Evolutionary conservation across 1,284 basidiomycete genomes (phyloP), one percentile per base, ranked within the genome.

Genomic region (Peniophora sp.): DNA sequence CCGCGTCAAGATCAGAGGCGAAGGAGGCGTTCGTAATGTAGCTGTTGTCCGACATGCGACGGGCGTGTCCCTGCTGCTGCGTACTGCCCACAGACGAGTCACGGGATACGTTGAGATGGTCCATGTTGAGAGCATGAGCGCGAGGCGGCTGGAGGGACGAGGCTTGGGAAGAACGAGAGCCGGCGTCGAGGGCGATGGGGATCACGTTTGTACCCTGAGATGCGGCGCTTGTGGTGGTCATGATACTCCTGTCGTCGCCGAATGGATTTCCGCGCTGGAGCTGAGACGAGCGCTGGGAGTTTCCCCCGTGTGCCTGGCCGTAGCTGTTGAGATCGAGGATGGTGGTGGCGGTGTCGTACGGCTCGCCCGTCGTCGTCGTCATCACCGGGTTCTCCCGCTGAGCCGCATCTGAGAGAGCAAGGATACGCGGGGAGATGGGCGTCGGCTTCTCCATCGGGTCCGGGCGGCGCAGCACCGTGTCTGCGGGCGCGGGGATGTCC

Each of bases 171-270:
- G 24, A 18, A 37, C 54, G 57, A 54, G 58, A 54, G 47, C 55
- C n/a, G 57, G 59, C 36, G 65, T 57, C 37, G 48, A 90, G 73
- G 3, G 86, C 86, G 56, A 90, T 91, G 53, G 88, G 88, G 51
- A 91, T 91, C 56, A 88, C 88, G 60, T 91, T 90, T 14, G 88
- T 87, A 37, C 78, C 78, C 62, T 85, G 83, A 11, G 85, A 84
- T 49, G 78, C 75, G 18, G 82, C 81, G 15, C 77, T 78, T 1
- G 73, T 71, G 15, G 88, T 90, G 15, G 88, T 90, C 65, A 87
- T 84, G 53, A 90, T 89, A 18, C 87, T 88, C 51, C 84, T 78
- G 32, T 64, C 69, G 62, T 90, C 87, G 37, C 78, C 76, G 65
- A 90, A 90, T n/a, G 87, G 87, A 68, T 89, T 87, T 12, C 27